phyloP scores from a whole-genome alignment of 768 basidiomycete species.

The Sporobolomyces pararoseus region DNA sequence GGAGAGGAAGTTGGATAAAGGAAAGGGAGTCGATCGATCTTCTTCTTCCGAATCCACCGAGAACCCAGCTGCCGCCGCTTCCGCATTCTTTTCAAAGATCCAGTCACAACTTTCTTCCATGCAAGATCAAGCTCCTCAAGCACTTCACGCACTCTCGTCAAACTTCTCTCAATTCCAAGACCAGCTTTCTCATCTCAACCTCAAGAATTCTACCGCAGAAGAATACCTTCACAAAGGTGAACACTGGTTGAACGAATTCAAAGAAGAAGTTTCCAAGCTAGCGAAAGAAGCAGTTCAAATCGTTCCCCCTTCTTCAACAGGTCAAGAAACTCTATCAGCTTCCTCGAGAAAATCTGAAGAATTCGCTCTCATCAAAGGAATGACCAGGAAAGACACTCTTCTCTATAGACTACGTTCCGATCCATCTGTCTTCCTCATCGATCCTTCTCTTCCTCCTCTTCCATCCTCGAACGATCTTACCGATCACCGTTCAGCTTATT shows the following conservation, averaged over 20 bases:
- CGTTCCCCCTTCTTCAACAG: constrained; percentile 49
- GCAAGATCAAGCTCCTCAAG: constrained; percentile 17
- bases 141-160: constrained; percentile 24
- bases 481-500: constrained; percentile 35
- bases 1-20: constrained; percentile 27
- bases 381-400: constrained; percentile 49
- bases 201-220: constrained; percentile 50
- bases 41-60: constrained; percentile 14
- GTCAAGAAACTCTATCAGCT: constrained; percentile 30
- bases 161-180: constrained; percentile 36
- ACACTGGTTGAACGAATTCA: constrained; percentile 43
- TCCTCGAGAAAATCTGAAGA: constrained; percentile 7
- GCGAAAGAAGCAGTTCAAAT: constrained; percentile 52
- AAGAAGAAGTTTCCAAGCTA: constrained; percentile 50
- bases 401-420: constrained; percentile 49
- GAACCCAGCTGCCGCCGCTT: constrained; percentile 34
- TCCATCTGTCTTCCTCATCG: constrained; percentile 48
- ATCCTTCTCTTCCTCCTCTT: constrained; percentile 46
- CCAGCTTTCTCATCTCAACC: constrained; percentile 48
- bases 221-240: constrained; percentile 51
- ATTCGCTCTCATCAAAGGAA: constrained; percentile 19
- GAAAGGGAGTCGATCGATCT: constrained; percentile 41
- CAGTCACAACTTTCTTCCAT: constrained; percentile 33
- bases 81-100: constrained; percentile 43
- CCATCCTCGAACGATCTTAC: not conserved